Evolutionary conservation across 2,329 filamentous ascomycete genomes (phyloP).

Genomic region (Penicillium sp.): DNA sequence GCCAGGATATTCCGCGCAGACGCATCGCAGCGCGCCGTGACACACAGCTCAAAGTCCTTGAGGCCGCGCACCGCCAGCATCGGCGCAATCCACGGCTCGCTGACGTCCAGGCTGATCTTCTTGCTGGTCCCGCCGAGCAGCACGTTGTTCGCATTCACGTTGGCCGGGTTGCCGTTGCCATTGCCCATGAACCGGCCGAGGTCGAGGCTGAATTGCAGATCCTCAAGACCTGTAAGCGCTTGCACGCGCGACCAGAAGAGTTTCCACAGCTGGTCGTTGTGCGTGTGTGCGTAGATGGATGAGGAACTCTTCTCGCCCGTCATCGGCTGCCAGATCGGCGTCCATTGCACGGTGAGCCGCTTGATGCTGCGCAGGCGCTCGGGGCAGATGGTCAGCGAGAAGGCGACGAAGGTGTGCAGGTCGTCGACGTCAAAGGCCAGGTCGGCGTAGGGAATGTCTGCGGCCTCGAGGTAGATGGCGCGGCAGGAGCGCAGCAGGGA

Average conservation of each 20-base stretch:
- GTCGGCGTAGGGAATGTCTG: conserved; percentile 26
- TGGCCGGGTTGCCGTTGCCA: background rate
- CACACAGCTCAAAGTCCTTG: conserved; percentile 28
- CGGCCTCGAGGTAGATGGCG: conserved; percentile 32
- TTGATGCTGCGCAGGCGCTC: conserved; percentile 19
- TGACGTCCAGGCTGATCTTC: conserved; percentile 23
- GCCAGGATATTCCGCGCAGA: conserved; percentile 25
- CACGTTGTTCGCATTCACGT: conserved; percentile 4
- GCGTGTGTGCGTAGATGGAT: conserved; percentile 34
- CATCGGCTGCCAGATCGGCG: conserved; percentile 32
- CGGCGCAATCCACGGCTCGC: conserved; percentile 28
- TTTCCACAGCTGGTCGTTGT: conserved; percentile 32
- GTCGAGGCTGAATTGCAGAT: conserved; percentile 27
- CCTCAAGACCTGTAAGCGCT: conserved; percentile 17
- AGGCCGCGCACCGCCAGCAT: conserved; percentile 27
- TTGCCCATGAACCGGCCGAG: conserved; percentile 27
- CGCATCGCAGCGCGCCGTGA: conserved; percentile 31
- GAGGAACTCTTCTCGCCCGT: conserved; percentile 25
- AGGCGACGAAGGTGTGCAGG: conserved; percentile 34
- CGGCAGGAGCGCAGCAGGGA: conserved; percentile 31
- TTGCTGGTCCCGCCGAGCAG: conserved; percentile 20
- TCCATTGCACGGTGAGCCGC: conserved; percentile 30
- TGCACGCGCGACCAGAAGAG: conserved; percentile 28
- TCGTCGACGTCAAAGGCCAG: conserved; percentile 33
- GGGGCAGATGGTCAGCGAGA: conserved; percentile 22